Conservation (phyloP, 1,139 yeast genomes). For the Kurtzmaniella quercitrusa region DNA sequence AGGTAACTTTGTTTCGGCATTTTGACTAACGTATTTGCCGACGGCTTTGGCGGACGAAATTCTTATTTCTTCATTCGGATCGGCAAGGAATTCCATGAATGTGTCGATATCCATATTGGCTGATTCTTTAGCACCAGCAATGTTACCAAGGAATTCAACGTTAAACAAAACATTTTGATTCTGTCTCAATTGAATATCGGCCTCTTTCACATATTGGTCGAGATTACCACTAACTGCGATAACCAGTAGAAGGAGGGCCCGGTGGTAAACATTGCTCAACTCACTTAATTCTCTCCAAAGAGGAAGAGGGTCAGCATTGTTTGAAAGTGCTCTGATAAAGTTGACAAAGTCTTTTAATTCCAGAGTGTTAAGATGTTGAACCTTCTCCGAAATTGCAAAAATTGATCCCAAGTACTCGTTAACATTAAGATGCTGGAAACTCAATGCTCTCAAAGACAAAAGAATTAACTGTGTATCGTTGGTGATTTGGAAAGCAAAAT, state of each 20-base stretch:
- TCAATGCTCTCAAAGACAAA: neutral
- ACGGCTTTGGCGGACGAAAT: slow-evolving; percentile 50
- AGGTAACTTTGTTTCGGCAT: slow-evolving; percentile 30
- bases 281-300: neutral
- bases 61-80: slow-evolving; percentile 29
- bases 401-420: slow-evolving; percentile 12
- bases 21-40: slow-evolving; percentile 45
- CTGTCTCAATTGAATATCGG: slow-evolving; percentile 27
- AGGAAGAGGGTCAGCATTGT: neutral
- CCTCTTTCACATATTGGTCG: slow-evolving; percentile 22
- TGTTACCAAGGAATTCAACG: slow-evolving; percentile 44
- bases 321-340: neutral
- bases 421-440: slow-evolving; percentile 6
- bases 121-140: slow-evolving; percentile 31
- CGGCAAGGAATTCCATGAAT: slow-evolving; percentile 25
- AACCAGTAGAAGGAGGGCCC: neutral
- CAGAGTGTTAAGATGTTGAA: slow-evolving; percentile 5
- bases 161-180: slow-evolving; percentile 21
- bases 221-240: slow-evolving; percentile 32
- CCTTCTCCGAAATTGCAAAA: slow-evolving; percentile 10
- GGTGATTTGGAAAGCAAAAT: neutral
- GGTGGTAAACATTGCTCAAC: neutral
- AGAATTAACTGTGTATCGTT: slow-evolving; percentile 3
- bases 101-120: slow-evolving; percentile 22
- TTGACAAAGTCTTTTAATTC: neutral